A percentile compares a stretch with the other conserved stretches of the same genome.
Conservation (phyloP, 1,284 basidiomycete species). For the Rhodotorula sp. region DNA sequence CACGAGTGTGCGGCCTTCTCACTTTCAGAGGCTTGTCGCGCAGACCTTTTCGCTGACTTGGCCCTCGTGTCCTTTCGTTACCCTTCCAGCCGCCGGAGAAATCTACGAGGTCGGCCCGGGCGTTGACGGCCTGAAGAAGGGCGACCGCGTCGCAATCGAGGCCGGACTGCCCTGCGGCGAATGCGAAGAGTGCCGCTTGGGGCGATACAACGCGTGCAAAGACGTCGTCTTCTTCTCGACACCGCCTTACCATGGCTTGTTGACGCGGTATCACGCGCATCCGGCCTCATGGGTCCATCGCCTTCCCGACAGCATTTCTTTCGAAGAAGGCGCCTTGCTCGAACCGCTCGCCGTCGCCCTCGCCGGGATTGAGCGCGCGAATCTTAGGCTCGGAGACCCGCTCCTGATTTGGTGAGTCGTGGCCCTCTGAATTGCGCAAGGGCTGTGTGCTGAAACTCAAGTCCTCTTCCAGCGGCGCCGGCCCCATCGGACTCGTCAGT, state of each 20-base stretch:
- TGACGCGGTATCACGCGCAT: conserved; percentile 56
- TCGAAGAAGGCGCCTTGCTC: conserved; percentile 55
- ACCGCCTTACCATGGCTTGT: conserved; percentile 54
- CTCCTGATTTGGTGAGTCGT: conserved; percentile 6
- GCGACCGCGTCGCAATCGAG: conserved; percentile 55
- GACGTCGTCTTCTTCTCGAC: conserved; percentile 54
- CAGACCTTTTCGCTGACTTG: background rate
- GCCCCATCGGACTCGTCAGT: conserved; percentile 57
- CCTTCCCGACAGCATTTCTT: conserved; percentile 54
- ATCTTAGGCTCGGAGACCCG: conserved; percentile 54
- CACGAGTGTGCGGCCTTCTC: conserved; percentile 14
- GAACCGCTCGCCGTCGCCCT: conserved; percentile 55
- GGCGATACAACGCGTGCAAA: conserved; percentile 55
- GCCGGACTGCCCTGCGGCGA: conserved; percentile 56
- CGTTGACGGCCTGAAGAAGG: conserved; percentile 48
- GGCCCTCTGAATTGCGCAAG: background rate
- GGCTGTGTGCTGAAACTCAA: conserved; percentile 8
- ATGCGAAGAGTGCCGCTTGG: conserved; percentile 55
- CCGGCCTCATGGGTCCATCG: conserved; percentile 58
- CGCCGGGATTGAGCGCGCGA: conserved; percentile 56
- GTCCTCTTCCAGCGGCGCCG: conserved; percentile 49
- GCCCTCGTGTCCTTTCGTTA: no score
- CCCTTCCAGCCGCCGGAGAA: conserved; percentile 49
- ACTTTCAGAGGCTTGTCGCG: background rate
- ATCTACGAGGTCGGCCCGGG: conserved; percentile 52